These are phyloP conservation scores for Myxozyma monticola DNA, from an alignment of 805 yeast species.

Conservation along the genomic window DNA sequence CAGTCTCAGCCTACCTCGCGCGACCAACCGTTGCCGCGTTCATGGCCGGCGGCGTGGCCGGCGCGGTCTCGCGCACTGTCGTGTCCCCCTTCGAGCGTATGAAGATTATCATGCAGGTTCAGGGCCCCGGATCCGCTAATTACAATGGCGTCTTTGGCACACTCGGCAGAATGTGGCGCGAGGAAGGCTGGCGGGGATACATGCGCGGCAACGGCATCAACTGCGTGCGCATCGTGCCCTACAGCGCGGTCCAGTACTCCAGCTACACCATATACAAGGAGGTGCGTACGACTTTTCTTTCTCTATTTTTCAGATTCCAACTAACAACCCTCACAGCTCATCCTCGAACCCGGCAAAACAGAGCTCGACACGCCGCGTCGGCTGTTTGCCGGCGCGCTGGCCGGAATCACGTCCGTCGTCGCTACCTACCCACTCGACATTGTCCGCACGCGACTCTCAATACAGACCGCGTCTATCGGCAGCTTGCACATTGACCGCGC, in stretches of 20 bases:
- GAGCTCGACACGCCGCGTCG: slow-evolving; percentile 58
- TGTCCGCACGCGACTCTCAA: slow-evolving; percentile 82
- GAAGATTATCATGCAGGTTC: slow-evolving; percentile 86
- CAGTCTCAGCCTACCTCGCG: slow-evolving; percentile 17
- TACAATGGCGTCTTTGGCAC: slow-evolving; percentile 76
- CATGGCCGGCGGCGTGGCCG: slow-evolving; percentile 94
- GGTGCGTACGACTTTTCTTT: slow-evolving; percentile 43
- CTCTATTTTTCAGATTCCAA: background rate
- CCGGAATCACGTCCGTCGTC: slow-evolving; percentile 76
- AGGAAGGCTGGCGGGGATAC: slow-evolving; percentile 89
- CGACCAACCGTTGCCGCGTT: slow-evolving; percentile 64
- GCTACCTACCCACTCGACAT: slow-evolving; percentile 92
- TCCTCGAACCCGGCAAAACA: slow-evolving; percentile 28
- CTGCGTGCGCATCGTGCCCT: slow-evolving; percentile 88
- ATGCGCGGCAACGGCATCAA: slow-evolving; percentile 90
- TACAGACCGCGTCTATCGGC: slow-evolving; percentile 73
- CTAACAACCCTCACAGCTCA: slow-evolving; percentile 2
- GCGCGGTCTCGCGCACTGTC: slow-evolving; percentile 89
- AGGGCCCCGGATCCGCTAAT: slow-evolving; percentile 53
- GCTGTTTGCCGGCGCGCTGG: slow-evolving; percentile 72
- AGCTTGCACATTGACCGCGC: slow-evolving; percentile 26
- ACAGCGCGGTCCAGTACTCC: slow-evolving; percentile 90
- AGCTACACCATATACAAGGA: slow-evolving; percentile 62
- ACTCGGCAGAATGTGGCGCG: slow-evolving; percentile 72
- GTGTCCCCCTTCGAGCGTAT: slow-evolving; percentile 96